Evolutionary conservation across 2,329 filamentous ascomycete species (phyloP), one percentile per base, ranked within the genome.

Genomic region (Dactylellina sp.): DNA sequence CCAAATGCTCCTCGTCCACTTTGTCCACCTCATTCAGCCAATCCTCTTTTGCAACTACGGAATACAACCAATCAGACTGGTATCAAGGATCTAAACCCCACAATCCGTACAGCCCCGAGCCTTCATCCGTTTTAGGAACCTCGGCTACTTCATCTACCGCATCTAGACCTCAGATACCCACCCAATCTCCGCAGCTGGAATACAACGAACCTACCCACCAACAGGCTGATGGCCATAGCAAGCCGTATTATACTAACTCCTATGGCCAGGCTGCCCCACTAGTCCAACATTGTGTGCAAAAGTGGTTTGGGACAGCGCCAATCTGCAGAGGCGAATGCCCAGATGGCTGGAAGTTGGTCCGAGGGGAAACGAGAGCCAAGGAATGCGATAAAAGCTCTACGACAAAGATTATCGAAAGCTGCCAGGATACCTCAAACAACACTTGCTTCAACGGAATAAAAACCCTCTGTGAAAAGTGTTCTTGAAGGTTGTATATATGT

Each of bases 251-350:
- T 14, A 12, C 6, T 4, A 3, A 16, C 6, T 5, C 37, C 37
- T 5, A 14, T 4, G n/a, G 14, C 14, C 6, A 12, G 4, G n/a
- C 9, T 14, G 37, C 37, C 14, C 6, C 12, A 14, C n/a, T 12
- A 14, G 14, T 12, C 12, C 37, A 52, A 14, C 59, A 56, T 18
- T 75, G 63, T 47, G 55, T 63, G 7, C 71, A 75, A 55, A 49
- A 63, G 40, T 75, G 71, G 71, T 68, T 68, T 49, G 71, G 71
- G 18, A 75, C 71, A 3, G 71, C 71, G n/a, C 71, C 71, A 7
- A 11, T 68, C 11, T 75, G 71, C 62, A 16, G 35, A 18, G 71
- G 71, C 14, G 40, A 49, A 59, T 75, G 71, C 40, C 55, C 56
- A 4, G 16, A 47, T 6, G 71, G 63, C 5, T 75, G 71, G 71